Conservation (phyloP, 129 eudicot species). For the Flaveria linearis region DNA sequence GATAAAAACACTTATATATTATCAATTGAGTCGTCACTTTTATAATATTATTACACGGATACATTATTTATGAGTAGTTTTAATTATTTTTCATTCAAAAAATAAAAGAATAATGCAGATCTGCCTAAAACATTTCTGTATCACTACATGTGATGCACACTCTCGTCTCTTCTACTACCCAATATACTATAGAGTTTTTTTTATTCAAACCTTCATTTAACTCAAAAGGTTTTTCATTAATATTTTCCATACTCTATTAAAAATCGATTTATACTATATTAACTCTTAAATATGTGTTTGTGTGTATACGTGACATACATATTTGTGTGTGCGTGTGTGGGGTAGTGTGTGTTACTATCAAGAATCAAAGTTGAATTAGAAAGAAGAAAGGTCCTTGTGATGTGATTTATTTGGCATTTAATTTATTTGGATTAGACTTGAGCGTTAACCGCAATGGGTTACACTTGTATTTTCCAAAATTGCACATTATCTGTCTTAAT, state of each 20-base stretch:
- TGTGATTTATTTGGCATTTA: slow-evolving; percentile 31
- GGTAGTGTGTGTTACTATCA: slow-evolving; percentile 25
- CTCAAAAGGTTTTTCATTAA: not conserved
- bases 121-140: not conserved
- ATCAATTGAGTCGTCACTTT: not conserved
- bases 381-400: slow-evolving; percentile 1
- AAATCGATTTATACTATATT: not conserved
- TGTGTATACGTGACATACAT: not conserved
- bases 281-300: not conserved
- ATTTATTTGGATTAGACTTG: slow-evolving; percentile 20
- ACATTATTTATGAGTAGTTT: not conserved
- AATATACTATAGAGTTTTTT: not conserved
- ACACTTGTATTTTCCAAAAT: slow-evolving; percentile 19
- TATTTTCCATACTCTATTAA: not conserved
- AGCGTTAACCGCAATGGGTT: slow-evolving; percentile 28
- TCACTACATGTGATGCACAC: not conserved
- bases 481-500: slow-evolving; percentile 29
- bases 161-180: not conserved
- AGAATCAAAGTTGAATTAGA: slow-evolving; percentile 5
- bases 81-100: not conserved
- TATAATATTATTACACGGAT: not conserved
- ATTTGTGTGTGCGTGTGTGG: not conserved
- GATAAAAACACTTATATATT: not conserved
- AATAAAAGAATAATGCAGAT: not conserved
- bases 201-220: not conserved